These are phyloP conservation scores for Trametes gibbosa DNA, from an alignment of 768 basidiomycete genomes.

Conservation along the genomic window DNA sequence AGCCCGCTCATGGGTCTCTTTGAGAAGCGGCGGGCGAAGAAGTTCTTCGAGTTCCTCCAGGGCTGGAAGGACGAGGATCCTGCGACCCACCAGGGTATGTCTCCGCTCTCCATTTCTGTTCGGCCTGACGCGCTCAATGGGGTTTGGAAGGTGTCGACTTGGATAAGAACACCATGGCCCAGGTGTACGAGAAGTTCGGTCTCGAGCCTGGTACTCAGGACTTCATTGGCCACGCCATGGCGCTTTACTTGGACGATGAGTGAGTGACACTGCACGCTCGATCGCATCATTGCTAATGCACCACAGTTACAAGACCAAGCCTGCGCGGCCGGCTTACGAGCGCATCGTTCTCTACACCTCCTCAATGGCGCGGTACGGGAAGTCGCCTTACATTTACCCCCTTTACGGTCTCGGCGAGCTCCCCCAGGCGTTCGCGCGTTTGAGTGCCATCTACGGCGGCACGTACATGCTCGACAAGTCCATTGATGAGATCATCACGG, in stretches of 20 bases:
- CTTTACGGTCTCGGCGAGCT: constrained; percentile 98
- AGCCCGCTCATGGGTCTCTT: constrained; percentile 98
- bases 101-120: background rate
- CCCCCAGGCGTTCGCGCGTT: constrained; percentile 96
- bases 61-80: constrained; percentile 94
- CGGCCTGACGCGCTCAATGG: background rate
- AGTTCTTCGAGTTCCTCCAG: constrained; percentile 97
- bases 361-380: constrained; percentile 98
- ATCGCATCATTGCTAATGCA: background rate
- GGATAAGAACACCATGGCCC: constrained; percentile 89
- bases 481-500: constrained; percentile 87
- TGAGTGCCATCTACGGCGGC: constrained; percentile 97
- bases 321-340: constrained; percentile 87
- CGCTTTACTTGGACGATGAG: constrained; percentile 96
- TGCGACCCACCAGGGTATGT: constrained; percentile 89
- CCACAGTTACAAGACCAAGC: constrained; percentile 84
- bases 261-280: constrained; percentile 42
- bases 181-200: constrained; percentile 95
- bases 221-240: constrained; percentile 99
- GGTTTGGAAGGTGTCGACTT: constrained; percentile 68
- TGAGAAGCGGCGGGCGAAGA: constrained; percentile 97
- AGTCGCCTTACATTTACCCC: constrained; percentile 99
- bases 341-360: constrained; percentile 97
- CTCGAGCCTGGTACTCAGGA: constrained; percentile 97
- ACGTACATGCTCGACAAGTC: constrained; percentile 99